A percentile compares a stretch with the other conserved stretches of the same genome.
Evolutionary conservation across 805 yeast species (phyloP).

Genomic region (Wickerhamomyces canadensis): DNA sequence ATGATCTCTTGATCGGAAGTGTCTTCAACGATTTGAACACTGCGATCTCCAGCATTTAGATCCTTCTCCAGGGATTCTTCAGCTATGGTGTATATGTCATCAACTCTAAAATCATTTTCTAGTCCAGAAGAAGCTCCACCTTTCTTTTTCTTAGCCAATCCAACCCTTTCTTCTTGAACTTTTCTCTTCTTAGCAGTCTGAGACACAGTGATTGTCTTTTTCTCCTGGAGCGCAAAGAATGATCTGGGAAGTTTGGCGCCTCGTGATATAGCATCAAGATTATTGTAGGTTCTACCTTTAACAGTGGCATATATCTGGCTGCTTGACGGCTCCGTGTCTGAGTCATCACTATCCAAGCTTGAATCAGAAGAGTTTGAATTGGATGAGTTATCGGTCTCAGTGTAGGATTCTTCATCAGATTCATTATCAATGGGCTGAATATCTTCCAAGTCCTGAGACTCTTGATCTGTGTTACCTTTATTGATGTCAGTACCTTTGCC

Average conservation of each 20-base stretch:
- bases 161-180: slow-evolving; percentile 9
- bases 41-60: not conserved
- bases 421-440: not conserved
- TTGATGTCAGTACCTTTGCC: too few species aligned
- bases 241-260: slow-evolving; percentile 21
- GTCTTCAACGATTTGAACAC: not conserved
- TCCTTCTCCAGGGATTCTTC: slow-evolving; percentile 5
- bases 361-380: not conserved
- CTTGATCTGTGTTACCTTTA: too few species aligned
- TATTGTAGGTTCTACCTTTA: slow-evolving; percentile 18
- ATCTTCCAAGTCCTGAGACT: not conserved
- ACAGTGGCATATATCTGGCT: slow-evolving; percentile 3
- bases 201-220: not conserved
- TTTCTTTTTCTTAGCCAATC: slow-evolving; percentile 20
- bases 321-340: too few species aligned
- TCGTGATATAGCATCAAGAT: slow-evolving; percentile 14
- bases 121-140: not conserved
- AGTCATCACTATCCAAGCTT: not conserved
- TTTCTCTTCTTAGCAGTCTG: not conserved
- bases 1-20: not conserved
- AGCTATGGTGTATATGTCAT: slow-evolving; percentile 7
- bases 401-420: not conserved
- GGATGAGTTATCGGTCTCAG: not conserved
- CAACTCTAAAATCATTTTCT: not conserved
- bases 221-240: slow-evolving; percentile 12